A percentile compares a stretch with the other conserved stretches of the same genome.
These are phyloP conservation scores for Apiospora malaysiana DNA, from an alignment of 2,329 filamentous ascomycete species.

Conservation along the genomic window DNA sequence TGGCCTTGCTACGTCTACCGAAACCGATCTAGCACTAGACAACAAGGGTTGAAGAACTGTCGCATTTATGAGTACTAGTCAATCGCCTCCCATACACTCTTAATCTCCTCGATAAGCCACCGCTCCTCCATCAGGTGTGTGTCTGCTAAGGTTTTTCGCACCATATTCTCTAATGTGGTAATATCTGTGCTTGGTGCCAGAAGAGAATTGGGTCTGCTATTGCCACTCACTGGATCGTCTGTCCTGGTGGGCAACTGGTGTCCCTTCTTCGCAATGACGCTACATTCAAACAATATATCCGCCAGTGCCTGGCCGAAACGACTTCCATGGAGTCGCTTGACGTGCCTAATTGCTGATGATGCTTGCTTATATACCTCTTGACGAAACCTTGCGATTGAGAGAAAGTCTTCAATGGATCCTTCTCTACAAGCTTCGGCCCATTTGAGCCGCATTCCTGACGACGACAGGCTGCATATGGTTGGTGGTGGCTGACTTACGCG, in stretches of 20 bases:
- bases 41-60: no score
- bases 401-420: conserved; percentile 11
- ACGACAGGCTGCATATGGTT: conserved; percentile 14
- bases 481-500: neutral
- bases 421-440: conserved; percentile 17
- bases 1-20: neutral
- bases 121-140: neutral
- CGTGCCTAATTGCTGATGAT: neutral
- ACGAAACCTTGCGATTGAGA: neutral
- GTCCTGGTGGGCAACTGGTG: neutral
- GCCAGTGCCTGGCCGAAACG: neutral
- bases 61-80: neutral
- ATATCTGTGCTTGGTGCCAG: neutral
- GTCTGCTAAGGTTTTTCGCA: neutral
- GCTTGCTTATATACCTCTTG: conserved; percentile 1
- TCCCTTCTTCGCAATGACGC: neutral
- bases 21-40: neutral
- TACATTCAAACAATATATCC: neutral
- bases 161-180: neutral
- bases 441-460: conserved; percentile 10
- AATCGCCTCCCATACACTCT: neutral
- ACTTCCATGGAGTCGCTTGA: neutral
- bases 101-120: neutral
- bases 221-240: no score
- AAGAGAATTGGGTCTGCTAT: neutral